Conservation (phyloP, 768 basidiomycete species). For the Boletus pseudopeckii region DNA sequence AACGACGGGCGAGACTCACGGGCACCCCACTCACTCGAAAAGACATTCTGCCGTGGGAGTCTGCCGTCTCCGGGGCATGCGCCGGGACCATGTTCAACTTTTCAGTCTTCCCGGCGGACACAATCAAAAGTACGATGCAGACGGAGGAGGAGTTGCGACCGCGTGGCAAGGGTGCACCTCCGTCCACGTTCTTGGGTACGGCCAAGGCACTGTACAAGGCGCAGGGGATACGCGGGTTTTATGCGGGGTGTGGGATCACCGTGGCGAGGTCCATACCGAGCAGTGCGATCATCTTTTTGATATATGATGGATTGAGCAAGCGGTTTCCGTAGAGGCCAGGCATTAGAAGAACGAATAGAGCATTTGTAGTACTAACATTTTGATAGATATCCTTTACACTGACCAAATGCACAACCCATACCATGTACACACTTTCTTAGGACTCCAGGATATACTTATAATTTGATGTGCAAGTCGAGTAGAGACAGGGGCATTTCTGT, state of each 20-base stretch:
- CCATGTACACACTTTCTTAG: too few relatives aligned
- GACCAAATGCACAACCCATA: too few relatives aligned
- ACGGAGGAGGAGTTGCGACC: conserved; percentile 86
- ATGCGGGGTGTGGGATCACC: conserved; percentile 92
- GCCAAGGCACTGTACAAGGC: conserved; percentile 67
- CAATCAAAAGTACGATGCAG: conserved; percentile 92
- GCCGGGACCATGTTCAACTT: conserved; percentile 86
- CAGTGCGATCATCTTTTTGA: conserved; percentile 88
- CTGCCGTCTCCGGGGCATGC: conserved; percentile 80
- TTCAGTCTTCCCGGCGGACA: conserved; percentile 93
- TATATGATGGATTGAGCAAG: conserved; percentile 75
- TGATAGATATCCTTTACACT: not conserved
- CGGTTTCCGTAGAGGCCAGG: conserved; percentile 39
- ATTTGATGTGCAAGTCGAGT: not conserved
- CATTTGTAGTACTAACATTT: not conserved
- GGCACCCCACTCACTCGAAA: conserved; percentile 34
- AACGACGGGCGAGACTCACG: conserved; percentile 38
- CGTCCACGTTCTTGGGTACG: conserved; percentile 51
- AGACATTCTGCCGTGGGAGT: conserved; percentile 70
- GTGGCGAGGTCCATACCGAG: conserved; percentile 81
- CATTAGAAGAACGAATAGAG: not conserved
- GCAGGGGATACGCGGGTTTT: conserved; percentile 80
- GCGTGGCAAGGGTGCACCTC: conserved; percentile 31
- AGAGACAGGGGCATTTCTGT: not conserved
- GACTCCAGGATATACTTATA: too few relatives aligned